Conservation (phyloP, 768 basidiomycete species). For the Boletus sensibilis region DNA sequence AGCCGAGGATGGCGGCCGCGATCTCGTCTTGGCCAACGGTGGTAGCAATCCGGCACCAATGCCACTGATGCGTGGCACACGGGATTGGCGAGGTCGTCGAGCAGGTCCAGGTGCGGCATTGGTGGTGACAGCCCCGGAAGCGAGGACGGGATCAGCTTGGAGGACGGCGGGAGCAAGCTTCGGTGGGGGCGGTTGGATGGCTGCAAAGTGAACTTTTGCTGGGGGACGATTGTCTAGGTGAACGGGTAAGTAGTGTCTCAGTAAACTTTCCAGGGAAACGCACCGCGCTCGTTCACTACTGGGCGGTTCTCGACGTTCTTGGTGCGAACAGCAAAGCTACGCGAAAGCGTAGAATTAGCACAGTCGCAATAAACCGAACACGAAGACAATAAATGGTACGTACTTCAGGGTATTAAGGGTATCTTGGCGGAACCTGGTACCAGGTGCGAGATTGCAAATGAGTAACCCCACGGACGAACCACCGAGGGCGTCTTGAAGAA, state of each 20-base stretch:
- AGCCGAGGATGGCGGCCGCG: conserved; percentile 18
- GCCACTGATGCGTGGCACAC: conserved; percentile 33
- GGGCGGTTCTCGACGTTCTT: conserved; percentile 86
- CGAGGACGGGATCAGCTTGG: conserved; percentile 39
- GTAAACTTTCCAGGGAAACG: conserved; percentile 13
- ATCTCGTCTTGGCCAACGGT: conserved; percentile 19
- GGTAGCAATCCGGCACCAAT: conserved; percentile 29
- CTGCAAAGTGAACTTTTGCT: conserved; percentile 66
- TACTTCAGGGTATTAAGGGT: conserved; percentile 92
- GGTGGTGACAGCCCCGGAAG: conserved; percentile 6
- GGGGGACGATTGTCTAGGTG: conserved; percentile 54
- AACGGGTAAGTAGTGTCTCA: not conserved
- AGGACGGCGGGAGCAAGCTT: conserved; percentile 47
- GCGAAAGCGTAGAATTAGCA: conserved; percentile 8
- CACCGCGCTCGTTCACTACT: conserved; percentile 75
- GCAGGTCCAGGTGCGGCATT: conserved; percentile 14
- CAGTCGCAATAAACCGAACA: not conserved
- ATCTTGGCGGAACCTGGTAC: conserved; percentile 77
- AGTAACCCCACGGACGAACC: conserved; percentile 77
- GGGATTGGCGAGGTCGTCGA: conserved; percentile 31
- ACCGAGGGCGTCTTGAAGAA: conserved; percentile 88
- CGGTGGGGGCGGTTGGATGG: conserved; percentile 47
- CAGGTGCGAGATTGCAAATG: conserved; percentile 87
- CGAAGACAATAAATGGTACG: conserved; percentile 17
- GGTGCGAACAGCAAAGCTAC: conserved; percentile 76